phyloP scores from a whole-genome alignment of 345 rosid genomes.

The Hibiscus syriacus region DNA sequence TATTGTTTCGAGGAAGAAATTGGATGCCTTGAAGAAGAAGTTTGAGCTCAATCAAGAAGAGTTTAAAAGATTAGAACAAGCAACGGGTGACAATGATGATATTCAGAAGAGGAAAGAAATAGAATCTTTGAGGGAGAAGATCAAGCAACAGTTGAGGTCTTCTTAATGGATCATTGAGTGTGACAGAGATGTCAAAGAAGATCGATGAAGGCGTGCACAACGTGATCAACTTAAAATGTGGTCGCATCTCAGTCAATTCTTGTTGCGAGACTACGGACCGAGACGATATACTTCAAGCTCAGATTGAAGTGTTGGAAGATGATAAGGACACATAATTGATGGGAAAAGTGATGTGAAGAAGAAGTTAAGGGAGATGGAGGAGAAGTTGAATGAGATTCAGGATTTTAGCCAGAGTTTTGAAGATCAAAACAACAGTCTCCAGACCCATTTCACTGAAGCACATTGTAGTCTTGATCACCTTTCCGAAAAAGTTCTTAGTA shows the following conservation, averaged over 20 bases:
- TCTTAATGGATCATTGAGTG: slow-evolving; percentile 33
- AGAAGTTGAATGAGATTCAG: slow-evolving; percentile 44
- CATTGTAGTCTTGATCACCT: slow-evolving; percentile 40
- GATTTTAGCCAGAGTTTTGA: slow-evolving; percentile 42
- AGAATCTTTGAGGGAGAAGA: slow-evolving; percentile 40
- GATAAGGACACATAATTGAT: slow-evolving; percentile 35
- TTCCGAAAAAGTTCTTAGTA: slow-evolving; percentile 29
- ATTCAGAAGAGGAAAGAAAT: slow-evolving; percentile 31
- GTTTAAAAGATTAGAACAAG: slow-evolving; percentile 20
- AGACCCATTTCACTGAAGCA: slow-evolving; percentile 48
- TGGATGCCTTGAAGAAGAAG: slow-evolving; percentile 39
- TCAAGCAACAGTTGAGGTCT: slow-evolving; percentile 50
- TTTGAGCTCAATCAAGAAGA: slow-evolving; percentile 21
- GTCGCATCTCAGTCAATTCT: slow-evolving; percentile 67
- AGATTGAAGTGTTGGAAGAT: slow-evolving; percentile 53
- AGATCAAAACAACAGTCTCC: slow-evolving; percentile 45
- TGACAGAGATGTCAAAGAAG: slow-evolving; percentile 73
- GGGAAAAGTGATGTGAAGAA: slow-evolving; percentile 36
- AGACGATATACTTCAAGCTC: slow-evolving; percentile 61
- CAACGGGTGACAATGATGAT: slow-evolving; percentile 7
- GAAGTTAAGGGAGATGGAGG: slow-evolving; percentile 59
- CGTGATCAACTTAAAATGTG: slow-evolving; percentile 59
- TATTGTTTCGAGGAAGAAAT: slow-evolving; percentile 35
- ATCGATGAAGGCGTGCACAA: slow-evolving; percentile 82
- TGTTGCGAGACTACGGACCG: slow-evolving; percentile 52